Evolutionary conservation across 106 monocot species (phyloP), one percentile per base, ranked within the genome.

Genomic region (Phalaenopsis aphrodite): DNA sequence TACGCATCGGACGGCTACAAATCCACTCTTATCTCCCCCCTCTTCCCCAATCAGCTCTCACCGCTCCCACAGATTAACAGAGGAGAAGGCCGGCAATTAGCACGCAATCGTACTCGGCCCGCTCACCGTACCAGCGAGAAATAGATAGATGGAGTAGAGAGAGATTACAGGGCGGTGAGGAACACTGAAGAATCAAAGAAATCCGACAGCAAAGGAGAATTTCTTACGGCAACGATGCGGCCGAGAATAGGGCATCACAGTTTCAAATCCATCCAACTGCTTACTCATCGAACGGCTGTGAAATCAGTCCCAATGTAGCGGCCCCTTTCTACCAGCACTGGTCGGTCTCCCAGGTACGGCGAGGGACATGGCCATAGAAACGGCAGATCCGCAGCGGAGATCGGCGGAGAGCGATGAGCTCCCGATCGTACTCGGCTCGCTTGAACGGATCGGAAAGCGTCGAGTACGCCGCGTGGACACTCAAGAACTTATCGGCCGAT

Each of bases 301-400:
- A 52, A 52, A 14, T 12, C 1, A 2, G 52, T 12, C 52, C 2
- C 10, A 52, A 52, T 52, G 52, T 52, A 52, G 11, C 52, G 52
- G 12, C 52, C 52, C 12, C 52, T 37, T 39, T 24, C 81, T 85
- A 94, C 94, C 94, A 94, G 75, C 94, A 94, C 88, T 94, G 94
- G 75, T 94, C 94, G 6, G 94, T 94, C 82, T 94, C 94, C 94
- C 94, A 94, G 30, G 86, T 90, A 80, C 94, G 84, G 24, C 83
- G 79, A 75, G 71, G 41, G 2, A 36, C n/a, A 21, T 19, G 57
- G 57, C 80, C 57, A 36, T 61, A 47, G 42, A 49, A 77, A 6
- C 64, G 1, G 8, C 19, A 41, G 21, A 8, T 8, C 9, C 39
- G 36, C 43, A 46, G 55, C 75, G 57, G 68, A 30, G 17, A n/a